Percentiles rank a stretch among this genome's conserved stretches.
These are phyloP conservation scores for Apiospora rasikravindrae DNA, from an alignment of 2,329 filamentous ascomycete genomes.

Conservation along the genomic window DNA sequence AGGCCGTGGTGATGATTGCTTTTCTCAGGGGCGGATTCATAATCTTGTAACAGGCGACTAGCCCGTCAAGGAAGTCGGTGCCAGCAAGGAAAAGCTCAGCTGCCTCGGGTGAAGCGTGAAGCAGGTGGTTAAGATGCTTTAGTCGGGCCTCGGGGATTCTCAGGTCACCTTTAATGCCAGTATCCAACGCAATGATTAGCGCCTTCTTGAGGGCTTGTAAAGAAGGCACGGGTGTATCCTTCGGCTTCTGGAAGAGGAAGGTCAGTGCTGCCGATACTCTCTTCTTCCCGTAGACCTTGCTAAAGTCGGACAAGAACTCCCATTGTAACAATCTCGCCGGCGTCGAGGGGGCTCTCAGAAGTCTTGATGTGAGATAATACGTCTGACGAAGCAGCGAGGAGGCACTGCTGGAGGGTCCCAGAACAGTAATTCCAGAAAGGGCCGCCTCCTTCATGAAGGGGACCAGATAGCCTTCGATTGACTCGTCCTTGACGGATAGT, in stretches of 20 bases:
- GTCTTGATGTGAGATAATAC: slow-evolving; percentile 67
- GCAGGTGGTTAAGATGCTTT: slow-evolving; percentile 64
- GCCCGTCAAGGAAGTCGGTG: slow-evolving; percentile 83
- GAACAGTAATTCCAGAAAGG: slow-evolving; percentile 39
- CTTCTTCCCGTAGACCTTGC: slow-evolving; percentile 69
- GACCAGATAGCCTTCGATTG: slow-evolving; percentile 66
- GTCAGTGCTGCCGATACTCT: slow-evolving; percentile 57
- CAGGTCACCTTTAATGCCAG: slow-evolving; percentile 60
- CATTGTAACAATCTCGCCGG: slow-evolving; percentile 62
- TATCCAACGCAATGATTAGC: slow-evolving; percentile 68
- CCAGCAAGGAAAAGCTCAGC: slow-evolving; percentile 76
- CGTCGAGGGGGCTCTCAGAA: slow-evolving; percentile 52
- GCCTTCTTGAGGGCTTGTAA: slow-evolving; percentile 65
- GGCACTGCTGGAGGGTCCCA: slow-evolving; percentile 42
- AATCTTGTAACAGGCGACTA: slow-evolving; percentile 69
- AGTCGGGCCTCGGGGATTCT: slow-evolving; percentile 60
- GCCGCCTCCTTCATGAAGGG: slow-evolving; percentile 68
- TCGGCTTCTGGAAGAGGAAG: slow-evolving; percentile 57
- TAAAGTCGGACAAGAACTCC: slow-evolving; percentile 71
- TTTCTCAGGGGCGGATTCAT: slow-evolving; percentile 69
- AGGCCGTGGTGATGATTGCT: slow-evolving; percentile 73
- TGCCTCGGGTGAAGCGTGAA: slow-evolving; percentile 63
- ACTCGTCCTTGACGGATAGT: slow-evolving; percentile 59
- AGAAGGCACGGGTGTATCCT: slow-evolving; percentile 56
- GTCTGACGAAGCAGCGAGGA: slow-evolving; percentile 62